Percentiles rank a stretch among this genome's conserved stretches.
phyloP scores from a whole-genome alignment of 352 stramenopile genomes.

The Phytophthora crassamura region DNA sequence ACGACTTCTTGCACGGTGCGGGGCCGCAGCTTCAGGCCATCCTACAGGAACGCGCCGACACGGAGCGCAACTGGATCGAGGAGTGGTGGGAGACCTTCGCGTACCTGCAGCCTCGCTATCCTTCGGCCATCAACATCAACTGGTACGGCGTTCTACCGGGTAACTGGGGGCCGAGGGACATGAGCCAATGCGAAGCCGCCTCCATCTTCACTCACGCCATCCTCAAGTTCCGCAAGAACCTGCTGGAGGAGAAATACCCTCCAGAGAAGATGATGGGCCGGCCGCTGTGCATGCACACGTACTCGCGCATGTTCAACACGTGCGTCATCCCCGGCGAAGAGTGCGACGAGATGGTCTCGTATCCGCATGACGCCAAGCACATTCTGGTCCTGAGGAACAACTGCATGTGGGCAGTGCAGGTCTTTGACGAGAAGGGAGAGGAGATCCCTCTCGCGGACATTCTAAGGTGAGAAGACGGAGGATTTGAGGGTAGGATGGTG shows the following conservation, averaged over 20 bases:
- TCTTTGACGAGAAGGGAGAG: conserved; percentile 77
- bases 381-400: conserved; percentile 94
- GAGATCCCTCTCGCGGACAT: conserved; percentile 81
- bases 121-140: conserved; percentile 97
- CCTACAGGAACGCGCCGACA: conserved; percentile 84
- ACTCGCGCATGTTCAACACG: conserved; percentile 97
- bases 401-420: conserved; percentile 87
- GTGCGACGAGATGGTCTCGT: conserved; percentile 87
- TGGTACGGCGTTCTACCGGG: conserved; percentile 98
- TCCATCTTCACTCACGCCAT: conserved; percentile 88
- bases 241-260: conserved; percentile 92
- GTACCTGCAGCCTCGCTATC: conserved; percentile 96
- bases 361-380: conserved; percentile 92
- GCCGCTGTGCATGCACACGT: conserved; percentile 94
- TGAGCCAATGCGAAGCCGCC: conserved; percentile 92
- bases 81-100: conserved; percentile 97
- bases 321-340: conserved; percentile 94
- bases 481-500: neutral
- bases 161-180: conserved; percentile 90
- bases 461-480: conserved; percentile 44
- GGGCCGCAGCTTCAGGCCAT: conserved; percentile 92
- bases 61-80: conserved; percentile 91
- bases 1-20: conserved; percentile 90
- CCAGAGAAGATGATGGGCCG: conserved; percentile 94
- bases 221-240: conserved; percentile 93